Evolutionary conservation across 2,329 filamentous ascomycete genomes (phyloP), one percentile per base, ranked within the genome.

Genomic region (Phaeosphaeriaceae sp.): DNA sequence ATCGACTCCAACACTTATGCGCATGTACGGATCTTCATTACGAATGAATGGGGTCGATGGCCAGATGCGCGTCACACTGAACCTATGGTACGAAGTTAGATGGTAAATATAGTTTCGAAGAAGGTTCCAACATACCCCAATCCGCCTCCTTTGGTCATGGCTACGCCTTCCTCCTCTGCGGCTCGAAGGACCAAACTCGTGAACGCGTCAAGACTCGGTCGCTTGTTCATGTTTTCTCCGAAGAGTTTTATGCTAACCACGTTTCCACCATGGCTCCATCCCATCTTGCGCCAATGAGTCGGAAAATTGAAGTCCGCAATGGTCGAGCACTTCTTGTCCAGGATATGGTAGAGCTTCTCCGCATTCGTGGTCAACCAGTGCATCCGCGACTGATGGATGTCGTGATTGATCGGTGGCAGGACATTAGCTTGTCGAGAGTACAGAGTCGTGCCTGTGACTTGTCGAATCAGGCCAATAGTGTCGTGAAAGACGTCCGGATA

Each of bases 241-340:
- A 49, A 31, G 9, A 57, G 36, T 2, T 24, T 22, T 20, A 57
- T 49, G 5, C 50, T 57, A 19, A 57, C 46, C 3, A 57, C 51
- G 6, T 48, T 46, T 9, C 55, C 55, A 17, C 55, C 55, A 41
- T 53, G 49, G 10, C 50, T n/a, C 55, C 55, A 57, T 15, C 55
- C 50, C 33, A 49, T 33, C 33, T 53, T 49, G 13, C 49, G 31
- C 50, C 55, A 57, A 20, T 44, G 45, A 4, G 20, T 44, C n/a
- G 55, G 55, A 49, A 49, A 57, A 20, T 41, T 45, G 4, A 57
- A 48, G 4, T 50, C 36, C 5, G 46, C 55, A 9, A 45, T 44
- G 9, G 36, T 51, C 17, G 33, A 17, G 15, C 20, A 40, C 36
- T 51, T 22, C 36, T 42, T 44, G n/a, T 40, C 55, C 21, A 53